These are phyloP conservation scores for Cryphonectria japonica DNA, from an alignment of 2,329 filamentous ascomycete species.

Conservation along the genomic window DNA sequence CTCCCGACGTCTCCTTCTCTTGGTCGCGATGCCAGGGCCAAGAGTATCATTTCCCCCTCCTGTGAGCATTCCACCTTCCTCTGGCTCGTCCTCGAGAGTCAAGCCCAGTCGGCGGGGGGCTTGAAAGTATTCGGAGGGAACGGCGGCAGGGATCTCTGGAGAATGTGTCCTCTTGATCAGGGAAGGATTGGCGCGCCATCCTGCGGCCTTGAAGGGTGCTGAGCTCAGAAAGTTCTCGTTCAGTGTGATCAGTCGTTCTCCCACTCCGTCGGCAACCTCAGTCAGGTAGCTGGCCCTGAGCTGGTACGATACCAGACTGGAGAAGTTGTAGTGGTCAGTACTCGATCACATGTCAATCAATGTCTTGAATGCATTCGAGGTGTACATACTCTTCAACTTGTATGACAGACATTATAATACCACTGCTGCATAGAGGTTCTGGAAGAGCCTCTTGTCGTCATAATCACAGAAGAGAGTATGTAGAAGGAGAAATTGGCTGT, in stretches of 20 bases:
- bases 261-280: slow-evolving; percentile 80
- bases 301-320: slow-evolving; percentile 80
- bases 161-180: slow-evolving; percentile 84
- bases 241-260: slow-evolving; percentile 80
- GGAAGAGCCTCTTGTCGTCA: neutral
- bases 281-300: slow-evolving; percentile 79
- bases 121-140: slow-evolving; percentile 84
- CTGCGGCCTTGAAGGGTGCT: slow-evolving; percentile 79
- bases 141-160: slow-evolving; percentile 80
- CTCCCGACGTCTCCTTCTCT: slow-evolving; percentile 68
- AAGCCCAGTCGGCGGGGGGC: slow-evolving; percentile 65
- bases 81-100: slow-evolving; percentile 70
- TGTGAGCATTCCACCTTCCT: slow-evolving; percentile 74
- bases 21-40: slow-evolving; percentile 68
- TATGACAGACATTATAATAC: slow-evolving; percentile 47
- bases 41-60: slow-evolving; percentile 70
- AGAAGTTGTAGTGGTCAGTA: neutral
- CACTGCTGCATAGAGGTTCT: neutral
- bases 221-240: slow-evolving; percentile 81
- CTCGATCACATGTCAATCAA: neutral
- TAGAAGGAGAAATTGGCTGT: neutral
- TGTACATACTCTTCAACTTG: slow-evolving; percentile 47
- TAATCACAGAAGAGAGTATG: neutral
- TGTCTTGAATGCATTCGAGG: neutral
- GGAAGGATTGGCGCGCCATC: slow-evolving; percentile 74